Base-by-base conservation (phyloP, 495 filamentous ascomycete genomes). In the Penicillium verhagenii region DNA sequence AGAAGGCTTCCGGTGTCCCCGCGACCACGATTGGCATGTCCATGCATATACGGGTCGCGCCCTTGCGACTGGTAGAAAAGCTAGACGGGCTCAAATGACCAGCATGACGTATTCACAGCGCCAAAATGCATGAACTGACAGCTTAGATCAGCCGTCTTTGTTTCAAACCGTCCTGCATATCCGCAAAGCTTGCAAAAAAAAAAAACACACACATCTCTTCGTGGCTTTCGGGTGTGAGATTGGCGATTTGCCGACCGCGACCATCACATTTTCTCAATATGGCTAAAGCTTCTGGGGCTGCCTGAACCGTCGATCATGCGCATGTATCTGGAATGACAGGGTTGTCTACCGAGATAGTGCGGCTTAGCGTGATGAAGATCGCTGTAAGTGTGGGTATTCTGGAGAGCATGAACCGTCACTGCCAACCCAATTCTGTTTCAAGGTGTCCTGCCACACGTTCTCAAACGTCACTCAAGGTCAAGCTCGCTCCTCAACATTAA, bases 371-470 rank as follows among this genome's bases (percentile, higher is more conserved):
- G 31, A 29, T 31, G 43, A 45, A 55, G 57, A 53, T 59, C 46
- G 20, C 6, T 31, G 53, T 52, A 44, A 44, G 10, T 31, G 53
- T 52, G 49, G 50, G 10, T 52, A n/a, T 26, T 13, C 45, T 43
- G 25, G 20, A 23, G 31, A 45, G 38, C 50, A 49, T 38, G 46
- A 50, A 50, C 50, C 19, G 53, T 57, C n/a, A n/a, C n/a, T n/a
- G 39, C 37, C 53, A 53, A 51, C 58, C 58, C 40, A 53, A 47
- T 40, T 33, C 26, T 46, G 50, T 54, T 59, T 54, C 56, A 59
- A 16, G 18, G 24, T n/a, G n/a, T 42, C 44, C 19, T 19, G 28
- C 40, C 40, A 43, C 20, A 23, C 21, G 19, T 24, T 23, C 4
- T 43, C 14, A 23, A 7, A 24, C 20, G 39, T 43, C 40, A 43